Conservation (phyloP, 2,329 filamentous ascomycete genomes). For the Neoarthrinium moseri region DNA sequence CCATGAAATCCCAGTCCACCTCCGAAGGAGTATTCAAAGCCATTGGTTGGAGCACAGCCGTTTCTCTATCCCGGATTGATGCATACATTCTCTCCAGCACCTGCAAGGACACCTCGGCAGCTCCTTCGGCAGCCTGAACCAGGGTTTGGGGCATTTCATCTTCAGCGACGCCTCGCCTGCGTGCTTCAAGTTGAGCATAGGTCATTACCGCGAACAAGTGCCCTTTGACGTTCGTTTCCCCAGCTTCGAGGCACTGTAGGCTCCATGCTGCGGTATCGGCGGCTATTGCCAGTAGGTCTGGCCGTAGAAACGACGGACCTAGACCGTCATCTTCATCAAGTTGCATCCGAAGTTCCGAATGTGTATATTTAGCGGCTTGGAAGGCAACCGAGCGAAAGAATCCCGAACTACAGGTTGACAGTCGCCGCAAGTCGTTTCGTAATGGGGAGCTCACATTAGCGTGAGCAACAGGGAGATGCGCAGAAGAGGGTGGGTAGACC, state of each 20-base stretch:
- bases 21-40: background rate
- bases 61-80: background rate
- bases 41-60: background rate
- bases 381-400: slow-evolving; percentile 36
- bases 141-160: background rate
- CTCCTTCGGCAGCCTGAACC: background rate
- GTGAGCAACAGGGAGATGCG: no score
- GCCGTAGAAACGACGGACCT: slow-evolving; percentile 29
- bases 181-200: background rate
- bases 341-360: slow-evolving; percentile 40
- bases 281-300: slow-evolving; percentile 41
- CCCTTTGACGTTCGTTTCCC: slow-evolving; percentile 7
- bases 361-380: slow-evolving; percentile 34
- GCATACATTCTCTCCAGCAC: background rate
- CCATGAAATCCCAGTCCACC: slow-evolving; percentile 5
- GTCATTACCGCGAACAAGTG: background rate
- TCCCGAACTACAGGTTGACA: slow-evolving; percentile 37
- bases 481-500: slow-evolving; percentile 27
- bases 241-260: slow-evolving; percentile 35
- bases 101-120: background rate
- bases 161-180: background rate
- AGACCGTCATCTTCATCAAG: slow-evolving; percentile 39
- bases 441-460: background rate
- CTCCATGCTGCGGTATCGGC: slow-evolving; percentile 39
- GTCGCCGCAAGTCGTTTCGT: slow-evolving; percentile 33